Percentiles rank a stretch among this genome's conserved stretches.
Evolutionary conservation across 306 rosid genomes (phyloP).

Genomic region (Vigna reflexopilosa): DNA sequence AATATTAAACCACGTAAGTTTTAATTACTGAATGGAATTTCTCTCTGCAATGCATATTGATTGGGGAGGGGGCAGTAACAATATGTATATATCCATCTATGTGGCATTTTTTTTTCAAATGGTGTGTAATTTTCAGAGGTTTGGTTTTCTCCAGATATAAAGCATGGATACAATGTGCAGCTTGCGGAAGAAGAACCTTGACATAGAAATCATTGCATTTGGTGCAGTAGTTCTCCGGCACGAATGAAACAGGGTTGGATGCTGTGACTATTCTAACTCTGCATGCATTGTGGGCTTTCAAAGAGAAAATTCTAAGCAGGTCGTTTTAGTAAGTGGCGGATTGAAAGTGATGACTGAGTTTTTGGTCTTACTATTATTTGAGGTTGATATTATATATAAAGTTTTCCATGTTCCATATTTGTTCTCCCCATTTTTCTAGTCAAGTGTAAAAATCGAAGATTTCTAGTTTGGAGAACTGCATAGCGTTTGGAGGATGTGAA

Average conservation of each 20-base stretch:
- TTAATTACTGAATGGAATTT: neutral
- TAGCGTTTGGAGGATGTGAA: conserved; percentile 50
- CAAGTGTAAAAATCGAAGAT: conserved; percentile 64
- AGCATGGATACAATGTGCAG: conserved; percentile 77
- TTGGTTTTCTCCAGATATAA: conserved; percentile 67
- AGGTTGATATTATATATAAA: conserved; percentile 38
- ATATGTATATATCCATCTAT: conserved; percentile 4
- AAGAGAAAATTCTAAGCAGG: conserved; percentile 33
- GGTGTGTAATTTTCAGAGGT: conserved; percentile 43
- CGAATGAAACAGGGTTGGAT: conserved; percentile 42
- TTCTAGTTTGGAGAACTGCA: conserved; percentile 55
- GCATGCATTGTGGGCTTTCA: conserved; percentile 30
- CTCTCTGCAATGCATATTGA: conserved; percentile 5
- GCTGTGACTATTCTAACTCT: conserved; percentile 26
- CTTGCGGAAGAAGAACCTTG: conserved; percentile 68
- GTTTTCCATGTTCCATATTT: conserved; percentile 46
- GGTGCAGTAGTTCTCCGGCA: conserved; percentile 22
- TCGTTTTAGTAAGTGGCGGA: conserved; percentile 31
- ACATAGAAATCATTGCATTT: conserved; percentile 35
- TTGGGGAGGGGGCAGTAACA: neutral
- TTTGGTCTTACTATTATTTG: conserved; percentile 48
- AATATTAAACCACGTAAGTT: neutral
- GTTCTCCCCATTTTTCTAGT: conserved; percentile 49
- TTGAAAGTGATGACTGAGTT: conserved; percentile 41
- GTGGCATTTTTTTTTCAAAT: conserved; percentile 23